Percentiles rank a stretch among this genome's conserved stretches.
Evolutionary conservation across 768 basidiomycete genomes (phyloP).

Genomic region (Dioszegia crocea): DNA sequence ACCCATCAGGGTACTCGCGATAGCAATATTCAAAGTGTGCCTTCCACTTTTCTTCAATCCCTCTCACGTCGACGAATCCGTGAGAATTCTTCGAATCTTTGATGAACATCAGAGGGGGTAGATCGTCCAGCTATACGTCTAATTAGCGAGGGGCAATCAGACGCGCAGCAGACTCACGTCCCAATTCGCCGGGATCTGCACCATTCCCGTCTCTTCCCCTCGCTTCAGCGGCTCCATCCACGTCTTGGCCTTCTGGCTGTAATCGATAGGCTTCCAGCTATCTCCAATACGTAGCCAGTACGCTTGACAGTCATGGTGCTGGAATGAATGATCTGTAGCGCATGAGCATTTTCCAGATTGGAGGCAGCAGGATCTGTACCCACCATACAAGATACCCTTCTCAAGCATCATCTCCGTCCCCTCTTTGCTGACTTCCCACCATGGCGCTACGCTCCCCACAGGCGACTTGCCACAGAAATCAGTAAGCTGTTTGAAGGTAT

Average conservation of each 20-base stretch:
- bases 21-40: slow-evolving; percentile 68
- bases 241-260: slow-evolving; percentile 57
- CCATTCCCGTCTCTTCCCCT: slow-evolving; percentile 63
- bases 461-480: slow-evolving; percentile 57
- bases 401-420: slow-evolving; percentile 63
- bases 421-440: slow-evolving; percentile 74
- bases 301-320: slow-evolving; percentile 60
- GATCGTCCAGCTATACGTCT: slow-evolving; percentile 57
- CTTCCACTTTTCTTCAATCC: slow-evolving; percentile 71
- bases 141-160: neutral
- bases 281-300: slow-evolving; percentile 68
- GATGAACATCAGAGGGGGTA: slow-evolving; percentile 67
- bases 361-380: neutral
- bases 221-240: slow-evolving; percentile 73
- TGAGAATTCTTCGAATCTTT: slow-evolving; percentile 62
- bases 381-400: slow-evolving; percentile 71
- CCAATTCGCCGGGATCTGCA: slow-evolving; percentile 70
- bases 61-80: slow-evolving; percentile 67
- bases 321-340: slow-evolving; percentile 55
- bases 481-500: slow-evolving; percentile 64
- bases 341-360: neutral
- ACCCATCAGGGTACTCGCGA: slow-evolving; percentile 46
- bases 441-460: slow-evolving; percentile 59
- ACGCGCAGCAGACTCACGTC: slow-evolving; percentile 38
- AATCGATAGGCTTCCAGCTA: slow-evolving; percentile 69